Evolutionary conservation across 2,329 filamentous ascomycete species (phyloP).

Genomic region (Fusarium camptoceras): DNA sequence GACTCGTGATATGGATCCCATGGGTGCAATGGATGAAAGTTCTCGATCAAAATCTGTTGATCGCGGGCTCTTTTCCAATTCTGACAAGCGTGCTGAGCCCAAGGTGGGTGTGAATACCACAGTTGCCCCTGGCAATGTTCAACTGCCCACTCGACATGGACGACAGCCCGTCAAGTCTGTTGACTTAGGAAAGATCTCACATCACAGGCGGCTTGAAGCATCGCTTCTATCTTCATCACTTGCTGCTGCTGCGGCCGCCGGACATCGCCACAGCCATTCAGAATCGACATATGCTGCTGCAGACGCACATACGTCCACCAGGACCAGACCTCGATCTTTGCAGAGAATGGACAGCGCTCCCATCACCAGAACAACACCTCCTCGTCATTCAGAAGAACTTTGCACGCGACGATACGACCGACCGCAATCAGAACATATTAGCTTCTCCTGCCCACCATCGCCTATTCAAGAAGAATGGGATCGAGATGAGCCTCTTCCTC

Average conservation of each 20-base stretch:
- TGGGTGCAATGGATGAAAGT: constrained; percentile 58
- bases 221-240: constrained; percentile 56
- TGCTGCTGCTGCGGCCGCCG: constrained; percentile 48
- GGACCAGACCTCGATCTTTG: constrained; percentile 62
- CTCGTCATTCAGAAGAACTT: constrained; percentile 30
- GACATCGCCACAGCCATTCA: constrained; percentile 58
- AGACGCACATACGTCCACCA: constrained; percentile 44
- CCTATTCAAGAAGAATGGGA: constrained; percentile 57
- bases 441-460: constrained; percentile 58
- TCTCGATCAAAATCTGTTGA: constrained; percentile 73
- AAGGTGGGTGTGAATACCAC: constrained; percentile 73
- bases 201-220: constrained; percentile 49
- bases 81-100: constrained; percentile 73
- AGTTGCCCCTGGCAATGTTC: constrained; percentile 70
- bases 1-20: constrained; percentile 54
- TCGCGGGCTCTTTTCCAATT: constrained; percentile 66
- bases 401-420: constrained; percentile 15
- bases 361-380: constrained; percentile 26
- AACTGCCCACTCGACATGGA: constrained; percentile 56
- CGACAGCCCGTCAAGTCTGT: constrained; percentile 61
- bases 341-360: constrained; percentile 55
- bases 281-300: constrained; percentile 58
- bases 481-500: constrained; percentile 48
- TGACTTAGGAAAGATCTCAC: constrained; percentile 51
- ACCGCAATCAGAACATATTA: constrained; percentile 39